Base-by-base conservation (phyloP, 441 rosid genomes). In the Gossypium schwendimanii region DNA sequence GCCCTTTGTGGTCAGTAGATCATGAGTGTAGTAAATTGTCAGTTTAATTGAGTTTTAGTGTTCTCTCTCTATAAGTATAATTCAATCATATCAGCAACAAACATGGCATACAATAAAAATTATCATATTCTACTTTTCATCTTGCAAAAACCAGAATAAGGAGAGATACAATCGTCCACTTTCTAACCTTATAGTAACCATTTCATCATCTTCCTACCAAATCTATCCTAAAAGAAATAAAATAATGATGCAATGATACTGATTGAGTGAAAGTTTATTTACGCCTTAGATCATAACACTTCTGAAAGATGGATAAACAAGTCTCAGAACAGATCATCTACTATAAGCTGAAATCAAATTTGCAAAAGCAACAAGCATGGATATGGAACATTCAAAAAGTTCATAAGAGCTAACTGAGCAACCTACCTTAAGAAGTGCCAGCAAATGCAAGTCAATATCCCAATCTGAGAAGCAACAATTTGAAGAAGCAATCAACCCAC, bases 371-470 rank as follows among this genome's bases (percentile, higher is more conserved):
- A 49, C 52, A 26, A 47, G 44, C 26, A 10, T 11, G 23, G 17
- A 6, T 14, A 39, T 64, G 23, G 12, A 47, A 3, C 39, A 24
- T 15, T 49, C 20, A 66, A 66, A 65, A 49, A 49, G 1, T 59
- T 17, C 60, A 63, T 17, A 59, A 24, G 31, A 28, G 36, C 47
- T 14, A 52, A 57, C 65, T 20, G 64, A 79, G 68, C 58, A 41
- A 52, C 65, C 64, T 81, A 93, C 98, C 96, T 88, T 90, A 44
- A 95, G 89, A 79, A 95, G 91, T 61, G 78, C 80, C 85, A 91
- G 82, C 73, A 93, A 81, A 83, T 91, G 85, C 6, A 78, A 74
- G 79, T 95, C 98, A 73, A 85, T 75, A 72, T 94, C 99, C 84
- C 89, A 80, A 61, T 81, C 86, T 74, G 82, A 81, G 82, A 88